Base-by-base conservation (phyloP, 2,329 filamentous ascomycete genomes). In the Tolypocladium tropicale region DNA sequence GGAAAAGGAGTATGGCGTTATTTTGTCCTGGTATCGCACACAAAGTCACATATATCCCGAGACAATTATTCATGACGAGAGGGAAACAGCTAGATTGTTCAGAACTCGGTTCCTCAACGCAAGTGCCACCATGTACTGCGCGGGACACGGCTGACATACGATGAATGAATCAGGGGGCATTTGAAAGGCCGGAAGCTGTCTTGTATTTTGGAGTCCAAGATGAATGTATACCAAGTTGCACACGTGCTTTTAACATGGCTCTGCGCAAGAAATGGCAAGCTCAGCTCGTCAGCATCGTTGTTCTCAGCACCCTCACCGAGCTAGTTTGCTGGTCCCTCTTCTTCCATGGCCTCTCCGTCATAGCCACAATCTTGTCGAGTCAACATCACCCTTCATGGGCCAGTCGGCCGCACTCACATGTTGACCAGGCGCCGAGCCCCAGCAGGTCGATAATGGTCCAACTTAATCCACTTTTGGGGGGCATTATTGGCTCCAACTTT, bases 361-460 rank as follows among this genome's bases (percentile, higher is more conserved):
- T 62, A 28, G 70, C 61, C 59, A 70, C 70, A 68, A 76, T 71
- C n/a, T 61, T n/a, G n/a, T n/a, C n/a, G n/a, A n/a, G n/a, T n/a
- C n/a, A n/a, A n/a, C n/a, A n/a, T n/a, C n/a, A n/a, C n/a, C n/a
- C n/a, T n/a, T n/a, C n/a, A n/a, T n/a, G n/a, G n/a, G n/a, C n/a
- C n/a, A n/a, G n/a, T n/a, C n/a, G n/a, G n/a, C n/a, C n/a, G n/a
- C n/a, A n/a, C n/a, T n/a, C n/a, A n/a, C n/a, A n/a, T n/a, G n/a
- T n/a, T n/a, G n/a, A n/a, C n/a, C n/a, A n/a, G n/a, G n/a, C n/a
- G n/a, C n/a, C n/a, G n/a, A n/a, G n/a, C n/a, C n/a, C n/a, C n/a
- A n/a, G n/a, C n/a, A n/a, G n/a, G n/a, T n/a, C n/a, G n/a, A n/a
- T n/a, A n/a, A n/a, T n/a, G n/a, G n/a, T n/a, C n/a, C n/a, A n/a